Base-by-base conservation (phyloP, 148 eudicot genomes). In the Oxyria digyna region DNA sequence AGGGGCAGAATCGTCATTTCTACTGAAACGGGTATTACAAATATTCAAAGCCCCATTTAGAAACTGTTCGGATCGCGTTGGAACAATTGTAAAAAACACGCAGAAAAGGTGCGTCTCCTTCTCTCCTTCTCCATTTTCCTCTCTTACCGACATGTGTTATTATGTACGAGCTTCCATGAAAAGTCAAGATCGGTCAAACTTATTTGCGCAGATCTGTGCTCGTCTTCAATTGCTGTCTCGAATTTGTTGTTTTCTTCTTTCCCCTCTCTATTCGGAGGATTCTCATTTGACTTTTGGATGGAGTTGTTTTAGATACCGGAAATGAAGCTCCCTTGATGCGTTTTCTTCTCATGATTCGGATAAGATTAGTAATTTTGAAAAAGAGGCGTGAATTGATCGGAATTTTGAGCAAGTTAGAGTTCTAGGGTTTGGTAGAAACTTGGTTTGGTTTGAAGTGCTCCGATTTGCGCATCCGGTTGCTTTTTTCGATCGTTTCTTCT, bases 21-120 rank as follows among this genome's bases (percentile, higher is more conserved):
- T 4, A 0, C 17, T 59, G 8, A 10, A 31, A 57, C 8, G 65
- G 18, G 38, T 59, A 13, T 31, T 59, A 59, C 65, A 59, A 59
- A 31, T 55, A 27, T 55, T 55, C 63, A 55, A 59, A 59, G 3
- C 65, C 35, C 65, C 9, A 55, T 20, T 59, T 2, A 3, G 18
- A 13, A 29, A 59, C 18, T 11, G n/a, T 29, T 59, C 4, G 65
- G 37, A 59, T 27, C 65, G 65, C 65, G 38, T 59, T 59, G 15
- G 35, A 29, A 26, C n/a, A 26, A 1, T 5, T 4, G 65, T 13
- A 59, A 59, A 27, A 59, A 59, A 12, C 65, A 59, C 65, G 37
- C 65, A 59, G 65, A 59, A 59, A 7, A 29, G 65, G 65, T 59
- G 65, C 37, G 37, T 14, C 29, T 50, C 65, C 31, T 14, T 59